Conservation (phyloP, 75 land plant genomes). For the Picea sitchensis region DNA sequence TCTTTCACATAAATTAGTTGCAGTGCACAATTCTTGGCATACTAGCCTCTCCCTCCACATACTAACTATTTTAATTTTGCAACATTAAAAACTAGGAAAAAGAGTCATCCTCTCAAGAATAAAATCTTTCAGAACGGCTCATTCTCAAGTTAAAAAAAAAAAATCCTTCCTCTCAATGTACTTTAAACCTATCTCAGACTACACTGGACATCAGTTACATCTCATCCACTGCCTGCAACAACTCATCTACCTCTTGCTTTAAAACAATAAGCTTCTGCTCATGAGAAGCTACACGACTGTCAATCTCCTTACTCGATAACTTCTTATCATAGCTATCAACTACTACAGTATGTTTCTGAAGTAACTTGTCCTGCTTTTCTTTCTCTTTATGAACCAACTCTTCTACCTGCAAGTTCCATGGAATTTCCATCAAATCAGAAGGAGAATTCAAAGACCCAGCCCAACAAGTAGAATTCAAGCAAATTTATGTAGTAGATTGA, state of each 20-base stretch:
- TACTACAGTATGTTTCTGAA: conserved; percentile 63
- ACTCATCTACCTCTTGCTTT: conserved; percentile 78
- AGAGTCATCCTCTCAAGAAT: too few relatives aligned
- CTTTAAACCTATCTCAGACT: too few relatives aligned
- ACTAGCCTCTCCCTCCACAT: too few relatives aligned
- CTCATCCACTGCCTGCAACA: conserved; percentile 74
- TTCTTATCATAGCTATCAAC: conserved; percentile 87
- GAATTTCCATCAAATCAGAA: neutral
- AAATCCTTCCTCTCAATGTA: too few relatives aligned
- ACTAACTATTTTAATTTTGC: too few relatives aligned
- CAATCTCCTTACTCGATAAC: conserved; percentile 62
- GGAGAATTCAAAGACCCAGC: neutral
- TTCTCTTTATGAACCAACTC: conserved; percentile 80
- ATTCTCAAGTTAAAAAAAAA: too few relatives aligned
- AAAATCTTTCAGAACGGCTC: too few relatives aligned
- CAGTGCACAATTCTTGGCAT: too few relatives aligned
- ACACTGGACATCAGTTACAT: conserved; percentile 17
- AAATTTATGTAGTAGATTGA: neutral
- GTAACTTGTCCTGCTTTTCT: conserved; percentile 86
- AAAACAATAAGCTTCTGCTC: conserved; percentile 68
- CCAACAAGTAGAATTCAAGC: neutral
- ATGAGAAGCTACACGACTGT: conserved; percentile 62
- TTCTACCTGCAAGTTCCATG: conserved; percentile 56
- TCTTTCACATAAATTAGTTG: too few relatives aligned
- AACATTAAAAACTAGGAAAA: too few relatives aligned